A percentile compares a stretch with the other conserved stretches of the same genome.
These are phyloP conservation scores for Ochetophila trinervis DNA, from an alignment of 306 rosid genomes.

Conservation along the genomic window DNA sequence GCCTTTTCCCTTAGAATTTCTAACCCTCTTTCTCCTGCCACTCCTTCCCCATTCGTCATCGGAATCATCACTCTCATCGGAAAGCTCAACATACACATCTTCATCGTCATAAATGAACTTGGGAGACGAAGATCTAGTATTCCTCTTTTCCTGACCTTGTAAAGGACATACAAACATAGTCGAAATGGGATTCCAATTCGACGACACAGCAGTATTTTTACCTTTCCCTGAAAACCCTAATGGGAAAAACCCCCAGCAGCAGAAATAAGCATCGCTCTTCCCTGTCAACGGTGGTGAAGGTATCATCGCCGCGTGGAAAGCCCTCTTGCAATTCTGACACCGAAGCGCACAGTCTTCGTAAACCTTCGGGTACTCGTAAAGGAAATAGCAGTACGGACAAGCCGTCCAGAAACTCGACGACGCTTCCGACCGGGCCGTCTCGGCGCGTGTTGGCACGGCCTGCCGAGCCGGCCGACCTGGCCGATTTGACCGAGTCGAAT, in stretches of 20 bases:
- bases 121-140: constrained; percentile 26
- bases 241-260: constrained; percentile 81
- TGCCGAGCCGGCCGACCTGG: constrained; percentile 9
- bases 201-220: constrained; percentile 30
- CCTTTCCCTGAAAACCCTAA: constrained; percentile 50
- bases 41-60: constrained; percentile 46
- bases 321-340: constrained; percentile 81
- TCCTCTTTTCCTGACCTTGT: constrained; percentile 21
- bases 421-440: background rate
- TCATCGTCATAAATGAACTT: constrained; percentile 41
- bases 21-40: constrained; percentile 24
- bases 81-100: constrained; percentile 36
- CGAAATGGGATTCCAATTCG: constrained; percentile 74
- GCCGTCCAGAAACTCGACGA: constrained; percentile 79
- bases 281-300: constrained; percentile 54
- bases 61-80: constrained; percentile 56
- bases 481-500: constrained; percentile 20
- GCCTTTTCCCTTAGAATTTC: constrained; percentile 20
- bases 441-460: constrained; percentile 16
- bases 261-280: constrained; percentile 34
- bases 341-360: constrained; percentile 76
- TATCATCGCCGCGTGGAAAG: constrained; percentile 57
- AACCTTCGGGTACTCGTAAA: constrained; percentile 65
- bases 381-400: constrained; percentile 78
- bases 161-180: constrained; percentile 58